Percentiles rank a stretch among this genome's conserved stretches.
Evolutionary conservation across 306 rosid species (phyloP).

Genomic region (Dicorynia guianensis): DNA sequence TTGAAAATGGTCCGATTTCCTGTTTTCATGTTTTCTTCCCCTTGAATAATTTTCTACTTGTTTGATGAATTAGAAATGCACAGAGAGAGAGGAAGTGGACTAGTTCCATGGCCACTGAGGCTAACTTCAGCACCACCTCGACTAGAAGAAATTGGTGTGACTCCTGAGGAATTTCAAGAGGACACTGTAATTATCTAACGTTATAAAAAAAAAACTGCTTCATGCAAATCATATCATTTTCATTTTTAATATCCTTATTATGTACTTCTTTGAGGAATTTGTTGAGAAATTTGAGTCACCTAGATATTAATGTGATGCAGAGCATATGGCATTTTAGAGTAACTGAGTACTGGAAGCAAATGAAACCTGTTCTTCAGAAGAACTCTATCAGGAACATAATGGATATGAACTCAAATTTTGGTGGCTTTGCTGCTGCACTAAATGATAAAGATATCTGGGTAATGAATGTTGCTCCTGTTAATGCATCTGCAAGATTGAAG

Average conservation of each 20-base stretch:
- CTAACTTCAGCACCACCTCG: slow-evolving; percentile 62
- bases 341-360: slow-evolving; percentile 65
- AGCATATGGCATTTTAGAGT: slow-evolving; percentile 63
- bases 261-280: neutral
- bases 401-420: slow-evolving; percentile 76
- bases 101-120: slow-evolving; percentile 71
- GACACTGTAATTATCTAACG: slow-evolving; percentile 58
- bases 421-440: slow-evolving; percentile 71
- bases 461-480: slow-evolving; percentile 67
- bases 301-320: slow-evolving; percentile 40
- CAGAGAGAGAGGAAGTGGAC: slow-evolving; percentile 54
- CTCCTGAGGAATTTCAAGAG: slow-evolving; percentile 60
- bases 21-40: neutral
- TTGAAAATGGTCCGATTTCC: neutral
- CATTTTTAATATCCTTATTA: neutral
- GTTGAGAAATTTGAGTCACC: neutral
- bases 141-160: slow-evolving; percentile 58
- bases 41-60: slow-evolving; percentile 1
- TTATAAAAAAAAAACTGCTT: slow-evolving; percentile 1
- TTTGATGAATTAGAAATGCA: slow-evolving; percentile 51
- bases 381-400: slow-evolving; percentile 64
- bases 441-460: slow-evolving; percentile 62
- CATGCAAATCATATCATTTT: neutral
- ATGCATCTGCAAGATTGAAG: slow-evolving; percentile 55
- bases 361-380: slow-evolving; percentile 54